phyloP scores from a whole-genome alignment of 306 rosid genomes.

The Cucumis cinereus region DNA sequence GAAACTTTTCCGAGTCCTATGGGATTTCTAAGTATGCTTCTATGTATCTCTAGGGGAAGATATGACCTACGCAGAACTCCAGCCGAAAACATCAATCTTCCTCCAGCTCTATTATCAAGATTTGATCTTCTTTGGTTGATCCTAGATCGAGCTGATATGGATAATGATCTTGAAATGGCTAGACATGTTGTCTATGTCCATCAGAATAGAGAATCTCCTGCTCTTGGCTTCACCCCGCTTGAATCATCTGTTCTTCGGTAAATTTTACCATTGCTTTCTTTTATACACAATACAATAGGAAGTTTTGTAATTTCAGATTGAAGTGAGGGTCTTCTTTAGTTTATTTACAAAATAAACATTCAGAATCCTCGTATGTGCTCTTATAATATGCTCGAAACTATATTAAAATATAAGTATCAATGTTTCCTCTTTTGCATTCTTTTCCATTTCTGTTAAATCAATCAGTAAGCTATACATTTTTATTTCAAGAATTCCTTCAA shows the following conservation, averaged over 20 bases:
- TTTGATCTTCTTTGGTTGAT: slow-evolving; percentile 96
- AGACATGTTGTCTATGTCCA: slow-evolving; percentile 90
- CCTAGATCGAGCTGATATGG: slow-evolving; percentile 98
- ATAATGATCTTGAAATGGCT: slow-evolving; percentile 96
- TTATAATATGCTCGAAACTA: background rate
- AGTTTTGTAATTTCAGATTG: background rate
- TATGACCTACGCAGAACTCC: slow-evolving; percentile 94
- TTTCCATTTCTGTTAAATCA: background rate
- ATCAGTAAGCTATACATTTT: background rate
- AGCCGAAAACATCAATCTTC: slow-evolving; percentile 95
- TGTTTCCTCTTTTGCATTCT: background rate
- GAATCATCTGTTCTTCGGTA: slow-evolving; percentile 96
- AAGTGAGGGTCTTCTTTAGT: slow-evolving; percentile 1
- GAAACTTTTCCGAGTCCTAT: slow-evolving; percentile 2
- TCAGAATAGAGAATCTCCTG: slow-evolving; percentile 85
- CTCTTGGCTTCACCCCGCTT: slow-evolving; percentile 91
- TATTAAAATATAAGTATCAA: background rate
- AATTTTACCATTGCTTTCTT: slow-evolving; percentile 5
- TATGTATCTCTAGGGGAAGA: slow-evolving; percentile 62
- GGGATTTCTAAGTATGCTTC: slow-evolving; percentile 15
- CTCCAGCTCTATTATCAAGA: slow-evolving; percentile 89
- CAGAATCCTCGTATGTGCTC: background rate
- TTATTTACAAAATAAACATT: background rate
- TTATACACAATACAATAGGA: slow-evolving; percentile 1
- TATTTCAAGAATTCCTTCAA: background rate